A percentile compares a stretch with the other conserved stretches of the same genome.
Evolutionary conservation across 768 basidiomycete species (phyloP).

Genomic region (Suillus occidentalis): DNA sequence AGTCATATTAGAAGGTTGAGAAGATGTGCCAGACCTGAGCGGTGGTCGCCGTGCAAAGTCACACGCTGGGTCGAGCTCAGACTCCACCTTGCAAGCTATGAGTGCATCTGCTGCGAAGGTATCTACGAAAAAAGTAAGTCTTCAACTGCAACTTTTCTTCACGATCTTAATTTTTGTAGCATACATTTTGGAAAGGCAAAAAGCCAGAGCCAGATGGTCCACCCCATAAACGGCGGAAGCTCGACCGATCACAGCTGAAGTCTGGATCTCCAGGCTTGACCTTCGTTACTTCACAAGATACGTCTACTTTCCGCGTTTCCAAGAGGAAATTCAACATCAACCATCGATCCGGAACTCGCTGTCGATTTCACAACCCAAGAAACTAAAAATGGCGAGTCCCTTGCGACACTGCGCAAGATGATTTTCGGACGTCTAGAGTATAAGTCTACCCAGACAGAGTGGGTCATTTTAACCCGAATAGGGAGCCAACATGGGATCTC

Average conservation of each 20-base stretch:
- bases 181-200: neutral
- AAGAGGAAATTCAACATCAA: slow-evolving; percentile 3
- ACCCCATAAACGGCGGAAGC: slow-evolving; percentile 21
- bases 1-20: neutral
- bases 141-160: neutral
- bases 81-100: neutral
- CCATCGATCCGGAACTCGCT: slow-evolving; percentile 6
- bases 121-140: neutral
- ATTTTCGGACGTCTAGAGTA: slow-evolving; percentile 47
- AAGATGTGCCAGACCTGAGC: neutral
- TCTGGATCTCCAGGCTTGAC: slow-evolving; percentile 1
- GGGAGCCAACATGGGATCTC: slow-evolving; percentile 5
- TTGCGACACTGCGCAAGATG: slow-evolving; percentile 50
- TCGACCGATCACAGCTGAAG: slow-evolving; percentile 10
- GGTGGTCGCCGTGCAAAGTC: neutral
- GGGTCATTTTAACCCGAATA: slow-evolving; percentile 25
- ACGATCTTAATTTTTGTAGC: neutral
- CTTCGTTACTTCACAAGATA: slow-evolving; percentile 7
- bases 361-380: slow-evolving; percentile 26
- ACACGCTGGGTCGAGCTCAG: neutral
- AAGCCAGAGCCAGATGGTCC: neutral
- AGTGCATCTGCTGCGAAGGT: neutral
- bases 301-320: slow-evolving; percentile 7
- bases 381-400: slow-evolving; percentile 49
- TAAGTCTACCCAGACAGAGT: slow-evolving; percentile 44